These are phyloP conservation scores for Phoma herbarum DNA, from an alignment of 2,329 filamentous ascomycete genomes.

Conservation along the genomic window DNA sequence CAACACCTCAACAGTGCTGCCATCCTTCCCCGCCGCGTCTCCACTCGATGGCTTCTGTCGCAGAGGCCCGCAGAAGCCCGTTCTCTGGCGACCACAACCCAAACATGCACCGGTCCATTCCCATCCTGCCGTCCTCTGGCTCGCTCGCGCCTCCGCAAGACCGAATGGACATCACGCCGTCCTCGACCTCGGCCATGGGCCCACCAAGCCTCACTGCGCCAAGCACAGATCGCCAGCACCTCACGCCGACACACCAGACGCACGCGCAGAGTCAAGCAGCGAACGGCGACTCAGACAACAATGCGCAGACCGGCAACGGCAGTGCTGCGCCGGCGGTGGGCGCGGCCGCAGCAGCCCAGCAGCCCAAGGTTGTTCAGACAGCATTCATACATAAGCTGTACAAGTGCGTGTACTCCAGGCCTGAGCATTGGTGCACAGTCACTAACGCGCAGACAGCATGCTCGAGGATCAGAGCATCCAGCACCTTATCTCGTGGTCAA, in stretches of 20 bases:
- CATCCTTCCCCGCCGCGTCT: slow-evolving; percentile 18
- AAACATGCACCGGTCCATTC: slow-evolving; percentile 60
- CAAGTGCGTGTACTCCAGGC: slow-evolving; percentile 70
- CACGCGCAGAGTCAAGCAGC: slow-evolving; percentile 23
- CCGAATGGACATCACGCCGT: slow-evolving; percentile 64
- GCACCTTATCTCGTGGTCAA: slow-evolving; percentile 96
- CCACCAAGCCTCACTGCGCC: slow-evolving; percentile 60
- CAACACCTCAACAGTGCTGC: slow-evolving; percentile 24
- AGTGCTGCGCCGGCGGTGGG: slow-evolving; percentile 57
- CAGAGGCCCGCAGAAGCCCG: slow-evolving; percentile 57
- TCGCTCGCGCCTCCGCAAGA: slow-evolving; percentile 58
- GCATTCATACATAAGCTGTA: slow-evolving; percentile 99
- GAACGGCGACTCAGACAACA: slow-evolving; percentile 42
- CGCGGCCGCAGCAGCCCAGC: slow-evolving; percentile 79
- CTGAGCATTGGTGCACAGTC: slow-evolving; percentile 13
- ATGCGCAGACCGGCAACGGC: slow-evolving; percentile 49
- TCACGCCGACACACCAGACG: slow-evolving; percentile 26
- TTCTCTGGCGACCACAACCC: slow-evolving; percentile 56
- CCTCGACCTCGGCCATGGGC: slow-evolving; percentile 57
- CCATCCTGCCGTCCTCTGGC: slow-evolving; percentile 60
- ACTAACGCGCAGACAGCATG: slow-evolving; percentile 72
- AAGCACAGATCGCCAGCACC: slow-evolving; percentile 56
- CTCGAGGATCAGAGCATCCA: slow-evolving; percentile 92
- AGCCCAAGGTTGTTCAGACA: slow-evolving; percentile 97
- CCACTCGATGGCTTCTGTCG: slow-evolving; percentile 55